A percentile compares a stretch with the other conserved stretches of the same genome.
Conservation (phyloP, 352 stramenopile genomes). For the Halophytophthora polymorphica region DNA sequence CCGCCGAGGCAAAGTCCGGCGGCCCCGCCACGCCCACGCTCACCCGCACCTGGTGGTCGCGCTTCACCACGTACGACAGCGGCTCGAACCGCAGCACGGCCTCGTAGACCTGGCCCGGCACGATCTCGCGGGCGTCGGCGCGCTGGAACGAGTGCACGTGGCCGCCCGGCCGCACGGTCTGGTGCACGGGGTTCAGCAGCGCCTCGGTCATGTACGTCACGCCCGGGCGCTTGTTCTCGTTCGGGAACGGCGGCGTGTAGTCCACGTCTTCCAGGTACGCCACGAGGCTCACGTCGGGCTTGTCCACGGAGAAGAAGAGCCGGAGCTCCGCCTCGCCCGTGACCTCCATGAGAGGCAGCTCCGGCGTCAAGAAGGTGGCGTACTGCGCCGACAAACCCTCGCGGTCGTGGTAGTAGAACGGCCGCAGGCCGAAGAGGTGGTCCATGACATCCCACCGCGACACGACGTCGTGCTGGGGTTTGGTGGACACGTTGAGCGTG, state of each 20-base stretch:
- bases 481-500: slow-evolving; percentile 36
- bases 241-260: slow-evolving; percentile 64
- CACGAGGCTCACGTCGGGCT: slow-evolving; percentile 58
- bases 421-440: slow-evolving; percentile 69
- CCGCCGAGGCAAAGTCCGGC: slow-evolving; percentile 53
- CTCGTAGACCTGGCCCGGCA: slow-evolving; percentile 68
- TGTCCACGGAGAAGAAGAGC: slow-evolving; percentile 79
- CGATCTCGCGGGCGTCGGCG: slow-evolving; percentile 53
- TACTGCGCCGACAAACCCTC: slow-evolving; percentile 44
- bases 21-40: slow-evolving; percentile 56
- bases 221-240: slow-evolving; percentile 75
- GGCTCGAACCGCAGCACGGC: slow-evolving; percentile 74
- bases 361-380: slow-evolving; percentile 57
- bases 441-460: slow-evolving; percentile 71
- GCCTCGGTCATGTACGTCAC: slow-evolving; percentile 83
- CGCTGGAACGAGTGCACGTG: slow-evolving; percentile 72
- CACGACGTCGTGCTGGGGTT: slow-evolving; percentile 44
- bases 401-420: slow-evolving; percentile 81
- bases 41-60: slow-evolving; percentile 71
- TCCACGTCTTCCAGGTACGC: slow-evolving; percentile 80
- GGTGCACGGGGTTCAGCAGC: slow-evolving; percentile 68
- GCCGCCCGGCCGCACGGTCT: slow-evolving; percentile 50
- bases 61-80: slow-evolving; percentile 76
- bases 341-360: slow-evolving; percentile 58
- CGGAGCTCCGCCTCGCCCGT: slow-evolving; percentile 71